phyloP scores from a whole-genome alignment of 2,329 filamentous ascomycete species.

The Colletotrichum sp. region DNA sequence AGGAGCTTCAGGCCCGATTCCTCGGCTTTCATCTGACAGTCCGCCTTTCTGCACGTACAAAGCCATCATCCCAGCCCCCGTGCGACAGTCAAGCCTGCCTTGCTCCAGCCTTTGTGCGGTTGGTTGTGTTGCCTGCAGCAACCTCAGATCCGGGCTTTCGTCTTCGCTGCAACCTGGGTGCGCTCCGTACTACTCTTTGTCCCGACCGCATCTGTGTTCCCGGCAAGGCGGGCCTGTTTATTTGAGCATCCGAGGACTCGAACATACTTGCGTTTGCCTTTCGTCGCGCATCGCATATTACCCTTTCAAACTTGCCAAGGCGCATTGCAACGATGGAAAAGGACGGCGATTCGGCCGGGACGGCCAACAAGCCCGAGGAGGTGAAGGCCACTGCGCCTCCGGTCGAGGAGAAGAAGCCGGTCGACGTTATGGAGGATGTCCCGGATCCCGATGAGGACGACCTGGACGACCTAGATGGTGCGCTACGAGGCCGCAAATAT shows the following conservation, averaged over 20 bases:
- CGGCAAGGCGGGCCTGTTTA: not conserved
- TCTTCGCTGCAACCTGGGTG: not conserved
- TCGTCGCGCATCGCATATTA: not conserved
- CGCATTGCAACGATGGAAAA: not conserved
- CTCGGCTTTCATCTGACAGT: conserved; percentile 21
- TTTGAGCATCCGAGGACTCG: not conserved
- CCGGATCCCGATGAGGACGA: conserved; percentile 94
- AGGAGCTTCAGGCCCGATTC: conserved; percentile 20
- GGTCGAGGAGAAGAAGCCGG: conserved; percentile 26
- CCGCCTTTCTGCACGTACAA: conserved; percentile 18
- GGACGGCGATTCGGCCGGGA: conserved; percentile 7
- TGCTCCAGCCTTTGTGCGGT: not conserved
- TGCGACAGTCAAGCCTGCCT: not conserved
- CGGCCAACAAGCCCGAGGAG: conserved; percentile 5
- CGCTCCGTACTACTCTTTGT: not conserved
- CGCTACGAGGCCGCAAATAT: conserved; percentile 14
- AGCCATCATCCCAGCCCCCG: conserved; percentile 10
- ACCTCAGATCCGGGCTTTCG: not conserved
- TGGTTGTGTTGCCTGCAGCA: not conserved
- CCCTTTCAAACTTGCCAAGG: not conserved
- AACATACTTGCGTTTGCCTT: not conserved
- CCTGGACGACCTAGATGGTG: conserved; percentile 89
- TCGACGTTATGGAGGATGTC: conserved; percentile 56
- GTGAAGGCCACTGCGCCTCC: conserved; percentile 22
- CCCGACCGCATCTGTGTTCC: not conserved